Conservation (phyloP, 116 monocot genomes). For the Phalaenopsis hybrid region DNA sequence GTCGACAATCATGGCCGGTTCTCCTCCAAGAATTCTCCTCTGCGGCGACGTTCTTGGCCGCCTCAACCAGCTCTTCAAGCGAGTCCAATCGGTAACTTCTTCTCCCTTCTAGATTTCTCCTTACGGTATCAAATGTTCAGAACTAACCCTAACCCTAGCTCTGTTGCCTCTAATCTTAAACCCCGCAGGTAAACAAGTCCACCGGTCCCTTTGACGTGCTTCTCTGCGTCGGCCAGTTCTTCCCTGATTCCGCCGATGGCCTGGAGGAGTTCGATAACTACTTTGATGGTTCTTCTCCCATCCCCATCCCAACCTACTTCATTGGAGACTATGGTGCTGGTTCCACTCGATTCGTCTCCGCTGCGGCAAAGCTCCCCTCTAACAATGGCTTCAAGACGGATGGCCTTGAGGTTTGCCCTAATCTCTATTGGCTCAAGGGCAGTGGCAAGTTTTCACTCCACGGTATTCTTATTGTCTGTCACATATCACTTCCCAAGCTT, state of each 20-base stretch:
- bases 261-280: constrained; percentile 48
- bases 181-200: constrained; percentile 67
- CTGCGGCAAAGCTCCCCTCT: constrained; percentile 13
- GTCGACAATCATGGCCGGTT: constrained; percentile 1
- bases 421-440: constrained; percentile 83
- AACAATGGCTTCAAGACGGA: constrained; percentile 60
- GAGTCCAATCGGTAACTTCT: constrained; percentile 54
- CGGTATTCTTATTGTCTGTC: constrained; percentile 21
- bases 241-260: constrained; percentile 41
- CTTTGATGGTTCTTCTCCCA: constrained; percentile 37
- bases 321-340: constrained; percentile 70
- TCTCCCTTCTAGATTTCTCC: not conserved
- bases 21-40: constrained; percentile 71
- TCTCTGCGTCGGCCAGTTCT: constrained; percentile 93
- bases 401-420: constrained; percentile 60
- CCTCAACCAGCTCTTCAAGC: constrained; percentile 77
- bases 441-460: constrained; percentile 71
- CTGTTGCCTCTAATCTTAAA: not conserved
- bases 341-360: constrained; percentile 30
- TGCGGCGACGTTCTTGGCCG: constrained; percentile 73
- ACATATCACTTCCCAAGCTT: not conserved
- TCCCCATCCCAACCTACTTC: constrained; percentile 92
- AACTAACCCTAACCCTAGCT: not conserved
- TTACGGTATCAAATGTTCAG: not conserved
- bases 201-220: constrained; percentile 87